These are phyloP conservation scores for Phytophthora pisi DNA, from an alignment of 352 stramenopile genomes.

Conservation along the genomic window DNA sequence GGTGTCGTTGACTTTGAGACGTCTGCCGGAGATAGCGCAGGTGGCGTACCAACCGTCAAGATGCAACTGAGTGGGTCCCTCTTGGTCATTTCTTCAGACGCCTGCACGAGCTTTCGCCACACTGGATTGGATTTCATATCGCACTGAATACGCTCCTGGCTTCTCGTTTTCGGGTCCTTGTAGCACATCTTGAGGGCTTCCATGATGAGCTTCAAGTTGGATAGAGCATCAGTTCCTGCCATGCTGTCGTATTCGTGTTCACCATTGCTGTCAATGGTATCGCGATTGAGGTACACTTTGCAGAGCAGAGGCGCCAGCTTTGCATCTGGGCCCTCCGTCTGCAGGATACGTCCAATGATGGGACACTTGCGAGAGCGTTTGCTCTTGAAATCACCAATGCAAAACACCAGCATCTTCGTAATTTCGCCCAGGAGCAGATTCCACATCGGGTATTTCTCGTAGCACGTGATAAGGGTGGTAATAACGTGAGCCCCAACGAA, in stretches of 20 bases:
- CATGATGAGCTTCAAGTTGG: slow-evolving; percentile 85
- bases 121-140: slow-evolving; percentile 53
- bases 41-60: slow-evolving; percentile 51
- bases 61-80: slow-evolving; percentile 65
- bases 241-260: slow-evolving; percentile 46
- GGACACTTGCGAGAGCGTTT: slow-evolving; percentile 84
- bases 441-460: slow-evolving; percentile 82
- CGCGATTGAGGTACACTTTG: slow-evolving; percentile 56
- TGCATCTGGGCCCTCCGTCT: slow-evolving; percentile 56
- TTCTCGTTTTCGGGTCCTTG: slow-evolving; percentile 72
- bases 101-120: slow-evolving; percentile 64
- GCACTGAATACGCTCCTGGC: slow-evolving; percentile 69
- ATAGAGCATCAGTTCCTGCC: slow-evolving; percentile 67
- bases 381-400: slow-evolving; percentile 86
- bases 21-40: slow-evolving; percentile 31
- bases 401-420: slow-evolving; percentile 87
- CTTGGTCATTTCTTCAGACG: slow-evolving; percentile 52
- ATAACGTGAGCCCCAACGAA: slow-evolving; percentile 79
- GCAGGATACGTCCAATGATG: slow-evolving; percentile 73
- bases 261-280: slow-evolving; percentile 30
- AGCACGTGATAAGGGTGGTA: slow-evolving; percentile 74
- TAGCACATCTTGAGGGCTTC: slow-evolving; percentile 81
- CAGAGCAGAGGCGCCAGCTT: slow-evolving; percentile 66
- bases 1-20: slow-evolving; percentile 29
- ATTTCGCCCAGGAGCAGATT: slow-evolving; percentile 82